Evolutionary conservation across 2,329 filamentous ascomycete species (phyloP).

Genomic region (Aspergillus neoniger): DNA sequence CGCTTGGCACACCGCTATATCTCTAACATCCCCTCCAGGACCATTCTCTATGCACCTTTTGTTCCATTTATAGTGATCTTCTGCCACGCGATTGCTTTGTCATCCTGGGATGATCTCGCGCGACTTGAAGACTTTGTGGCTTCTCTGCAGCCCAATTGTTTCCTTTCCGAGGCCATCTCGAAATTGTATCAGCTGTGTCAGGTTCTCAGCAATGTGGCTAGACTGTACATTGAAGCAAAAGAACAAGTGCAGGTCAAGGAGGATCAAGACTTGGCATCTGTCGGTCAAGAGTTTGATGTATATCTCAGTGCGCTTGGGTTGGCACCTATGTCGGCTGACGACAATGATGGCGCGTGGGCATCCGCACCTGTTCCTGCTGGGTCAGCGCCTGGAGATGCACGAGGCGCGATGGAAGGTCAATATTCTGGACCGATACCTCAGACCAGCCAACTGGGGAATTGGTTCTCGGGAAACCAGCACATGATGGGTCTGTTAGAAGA

Average conservation of each 20-base stretch:
- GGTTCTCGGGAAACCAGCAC: constrained; percentile 67
- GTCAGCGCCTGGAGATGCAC: constrained; percentile 12
- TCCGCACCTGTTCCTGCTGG: constrained; percentile 1
- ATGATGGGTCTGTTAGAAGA: constrained; percentile 67
- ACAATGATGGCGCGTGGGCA: constrained; percentile 14
- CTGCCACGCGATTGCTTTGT: constrained; percentile 55
- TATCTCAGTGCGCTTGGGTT: constrained; percentile 66
- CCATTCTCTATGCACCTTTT: constrained; percentile 49
- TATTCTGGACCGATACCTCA: constrained; percentile 22
- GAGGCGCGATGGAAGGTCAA: constrained; percentile 20
- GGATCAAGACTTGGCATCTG: constrained; percentile 51
- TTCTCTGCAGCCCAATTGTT: constrained; percentile 55
- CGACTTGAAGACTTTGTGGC: constrained; percentile 59
- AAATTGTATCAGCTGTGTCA: constrained; percentile 64
- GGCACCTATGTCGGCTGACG: constrained; percentile 43
- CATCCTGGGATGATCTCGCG: constrained; percentile 54
- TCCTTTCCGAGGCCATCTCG: constrained; percentile 59
- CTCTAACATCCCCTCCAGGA: constrained; percentile 26
- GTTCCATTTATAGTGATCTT: constrained; percentile 54
- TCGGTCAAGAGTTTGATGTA: constrained; percentile 64
- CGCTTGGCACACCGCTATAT: neutral
- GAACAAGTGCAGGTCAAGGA: constrained; percentile 55
- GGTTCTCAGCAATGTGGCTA: constrained; percentile 63
- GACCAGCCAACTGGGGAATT: constrained; percentile 56
- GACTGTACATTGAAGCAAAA: constrained; percentile 64